A percentile compares a stretch with the other conserved stretches of the same genome.
These are phyloP conservation scores for Hysterium pulicare DNA, from an alignment of 2,329 filamentous ascomycete genomes.

Conservation along the genomic window DNA sequence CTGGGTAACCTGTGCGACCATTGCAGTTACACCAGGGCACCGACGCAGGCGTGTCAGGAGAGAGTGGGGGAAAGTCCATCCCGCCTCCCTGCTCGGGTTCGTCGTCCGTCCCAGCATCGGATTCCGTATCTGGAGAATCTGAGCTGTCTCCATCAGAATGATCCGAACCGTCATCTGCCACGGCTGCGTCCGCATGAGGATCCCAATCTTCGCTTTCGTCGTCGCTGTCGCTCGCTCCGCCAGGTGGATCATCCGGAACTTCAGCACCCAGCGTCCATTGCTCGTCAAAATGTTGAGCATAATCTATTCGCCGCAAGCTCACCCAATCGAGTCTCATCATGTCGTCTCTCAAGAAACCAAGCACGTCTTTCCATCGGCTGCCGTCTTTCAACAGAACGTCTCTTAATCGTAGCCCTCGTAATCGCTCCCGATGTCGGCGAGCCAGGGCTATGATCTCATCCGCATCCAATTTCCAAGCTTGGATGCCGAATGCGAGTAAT, in stretches of 20 bases:
- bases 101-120: conserved; percentile 31
- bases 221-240: conserved; percentile 43
- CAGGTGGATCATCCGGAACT: conserved; percentile 45
- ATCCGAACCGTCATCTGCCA: conserved; percentile 25
- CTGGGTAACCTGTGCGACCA: conserved; percentile 30
- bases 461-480: conserved; percentile 60
- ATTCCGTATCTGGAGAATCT: conserved; percentile 11
- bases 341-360: conserved; percentile 54
- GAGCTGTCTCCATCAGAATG: conserved; percentile 8
- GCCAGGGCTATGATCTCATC: conserved; percentile 59
- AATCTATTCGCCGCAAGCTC: conserved; percentile 60
- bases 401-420: conserved; percentile 58
- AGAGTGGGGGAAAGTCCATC: conserved; percentile 45
- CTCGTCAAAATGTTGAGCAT: conserved; percentile 53
- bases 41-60: conserved; percentile 46
- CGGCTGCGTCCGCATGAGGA: conserved; percentile 28
- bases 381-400: conserved; percentile 60
- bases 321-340: conserved; percentile 60
- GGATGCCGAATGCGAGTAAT: conserved; percentile 61
- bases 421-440: conserved; percentile 52
- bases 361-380: conserved; percentile 59
- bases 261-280: conserved; percentile 46
- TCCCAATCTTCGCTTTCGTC: conserved; percentile 35
- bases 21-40: conserved; percentile 47
- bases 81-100: conserved; percentile 38